These are phyloP conservation scores for Ambrosia hybrid DNA, from an alignment of 140 eudicot species.

Conservation along the genomic window DNA sequence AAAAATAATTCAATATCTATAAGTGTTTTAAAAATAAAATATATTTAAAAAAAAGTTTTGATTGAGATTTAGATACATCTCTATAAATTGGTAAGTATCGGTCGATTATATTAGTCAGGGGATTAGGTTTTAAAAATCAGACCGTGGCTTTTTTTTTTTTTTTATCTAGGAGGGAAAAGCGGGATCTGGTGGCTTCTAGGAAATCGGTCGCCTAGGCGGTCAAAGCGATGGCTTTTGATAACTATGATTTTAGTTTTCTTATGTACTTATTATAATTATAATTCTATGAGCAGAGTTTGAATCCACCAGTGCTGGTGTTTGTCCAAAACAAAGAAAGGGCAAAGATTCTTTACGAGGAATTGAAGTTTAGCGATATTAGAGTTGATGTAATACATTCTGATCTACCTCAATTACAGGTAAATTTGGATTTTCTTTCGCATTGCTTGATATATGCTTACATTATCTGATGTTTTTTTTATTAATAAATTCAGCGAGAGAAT, in stretches of 20 bases:
- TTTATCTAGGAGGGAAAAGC: too few species aligned
- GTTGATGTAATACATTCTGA: constrained; percentile 90
- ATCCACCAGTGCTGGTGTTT: constrained; percentile 89
- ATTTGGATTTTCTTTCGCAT: not conserved
- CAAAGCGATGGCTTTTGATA: too few species aligned
- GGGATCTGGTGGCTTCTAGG: too few species aligned
- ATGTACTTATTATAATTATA: not conserved
- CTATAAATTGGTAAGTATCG: too few species aligned
- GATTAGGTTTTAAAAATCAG: too few species aligned
- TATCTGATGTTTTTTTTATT: not conserved
- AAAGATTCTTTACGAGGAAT: constrained; percentile 67
- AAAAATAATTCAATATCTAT: too few species aligned
- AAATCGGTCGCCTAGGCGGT: too few species aligned
- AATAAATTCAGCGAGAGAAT: constrained; percentile 66
- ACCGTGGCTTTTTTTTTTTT: too few species aligned
- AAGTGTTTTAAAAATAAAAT: too few species aligned
- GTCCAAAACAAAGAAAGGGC: constrained; percentile 95
- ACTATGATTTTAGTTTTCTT: not conserved
- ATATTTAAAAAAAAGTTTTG: too few species aligned
- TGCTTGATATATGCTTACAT: not conserved
- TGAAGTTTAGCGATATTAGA: constrained; percentile 65
- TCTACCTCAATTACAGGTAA: constrained; percentile 70
- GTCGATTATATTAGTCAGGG: too few species aligned
- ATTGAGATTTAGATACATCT: too few species aligned
- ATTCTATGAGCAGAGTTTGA: constrained; percentile 59